A percentile compares a stretch with the other conserved stretches of the same genome.
These are phyloP conservation scores for Hypoxylon fuscum DNA, from an alignment of 495 filamentous ascomycete species.

Conservation along the genomic window DNA sequence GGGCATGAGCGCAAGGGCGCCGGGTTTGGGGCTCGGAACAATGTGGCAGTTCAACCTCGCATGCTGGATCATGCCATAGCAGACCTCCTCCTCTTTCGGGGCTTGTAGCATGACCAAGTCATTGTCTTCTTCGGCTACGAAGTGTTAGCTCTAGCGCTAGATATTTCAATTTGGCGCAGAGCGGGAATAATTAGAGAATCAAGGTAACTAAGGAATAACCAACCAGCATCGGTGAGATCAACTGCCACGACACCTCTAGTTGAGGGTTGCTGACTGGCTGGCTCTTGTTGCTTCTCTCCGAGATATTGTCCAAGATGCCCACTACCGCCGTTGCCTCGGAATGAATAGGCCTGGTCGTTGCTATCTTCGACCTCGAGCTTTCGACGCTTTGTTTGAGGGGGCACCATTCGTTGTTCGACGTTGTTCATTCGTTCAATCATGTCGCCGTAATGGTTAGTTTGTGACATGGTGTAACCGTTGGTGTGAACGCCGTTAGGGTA, in stretches of 20 bases:
- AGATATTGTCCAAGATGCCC: conserved; percentile 71
- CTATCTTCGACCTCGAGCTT: conserved; percentile 63
- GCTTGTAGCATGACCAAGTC: conserved; percentile 58
- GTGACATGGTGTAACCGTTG: conserved; percentile 9
- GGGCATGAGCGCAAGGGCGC: conserved; percentile 59
- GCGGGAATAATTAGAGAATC: no score
- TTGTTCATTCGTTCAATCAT: conserved; percentile 77
- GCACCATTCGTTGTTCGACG: conserved; percentile 68
- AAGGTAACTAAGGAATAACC: no score
- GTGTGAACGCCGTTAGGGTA: no score
- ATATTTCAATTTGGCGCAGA: background rate
- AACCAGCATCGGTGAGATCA: conserved; percentile 69
- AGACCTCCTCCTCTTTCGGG: conserved; percentile 71
- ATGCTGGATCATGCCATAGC: conserved; percentile 81
- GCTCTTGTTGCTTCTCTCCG: conserved; percentile 62
- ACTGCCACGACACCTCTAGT: conserved; percentile 59
- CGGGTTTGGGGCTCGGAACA: conserved; percentile 71
- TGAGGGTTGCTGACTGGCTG: conserved; percentile 45
- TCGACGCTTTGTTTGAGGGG: conserved; percentile 69
- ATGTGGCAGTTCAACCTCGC: conserved; percentile 72
- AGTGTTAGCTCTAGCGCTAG: conserved; percentile 30
- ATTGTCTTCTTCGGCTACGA: conserved; percentile 60
- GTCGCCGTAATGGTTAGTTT: conserved; percentile 50
- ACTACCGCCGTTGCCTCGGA: conserved; percentile 56
- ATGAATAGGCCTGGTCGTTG: conserved; percentile 49